A percentile compares a stretch with the other conserved stretches of the same genome.
Conservation (phyloP, 495 filamentous ascomycete species). For the Tuber indicum region DNA sequence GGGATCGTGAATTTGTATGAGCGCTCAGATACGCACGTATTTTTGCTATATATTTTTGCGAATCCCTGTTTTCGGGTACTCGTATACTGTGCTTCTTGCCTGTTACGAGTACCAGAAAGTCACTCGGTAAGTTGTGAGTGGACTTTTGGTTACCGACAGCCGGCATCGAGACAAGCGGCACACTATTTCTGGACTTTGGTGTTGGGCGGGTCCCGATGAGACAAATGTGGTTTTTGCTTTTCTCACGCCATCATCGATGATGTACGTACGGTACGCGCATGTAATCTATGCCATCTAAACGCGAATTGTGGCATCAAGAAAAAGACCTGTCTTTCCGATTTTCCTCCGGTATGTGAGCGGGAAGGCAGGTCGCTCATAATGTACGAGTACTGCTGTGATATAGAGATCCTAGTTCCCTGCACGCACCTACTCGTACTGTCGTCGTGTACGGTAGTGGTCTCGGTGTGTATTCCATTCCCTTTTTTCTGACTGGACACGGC, state of each 20-base stretch:
- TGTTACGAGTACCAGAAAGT: conserved; percentile 24
- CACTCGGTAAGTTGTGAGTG: conserved; percentile 25
- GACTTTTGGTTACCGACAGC: conserved; percentile 34
- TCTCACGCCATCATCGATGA: conserved; percentile 20
- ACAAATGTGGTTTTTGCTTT: conserved; percentile 2
- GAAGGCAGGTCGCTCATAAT: conserved; percentile 22
- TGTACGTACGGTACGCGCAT: conserved; percentile 14
- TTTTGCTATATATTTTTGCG: background rate
- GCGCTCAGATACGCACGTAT: background rate
- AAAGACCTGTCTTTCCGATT: conserved; percentile 17
- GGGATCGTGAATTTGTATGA: background rate
- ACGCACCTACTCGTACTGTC: conserved; percentile 14
- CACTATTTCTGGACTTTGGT: conserved; percentile 20
- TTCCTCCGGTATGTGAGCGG: conserved; percentile 12
- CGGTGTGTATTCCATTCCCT: conserved; percentile 28
- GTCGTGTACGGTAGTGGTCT: conserved; percentile 6
- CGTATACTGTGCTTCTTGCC: background rate
- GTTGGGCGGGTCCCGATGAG: conserved; percentile 21
- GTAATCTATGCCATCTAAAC: conserved; percentile 17
- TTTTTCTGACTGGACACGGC: conserved; percentile 28
- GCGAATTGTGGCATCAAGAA: conserved; percentile 13
- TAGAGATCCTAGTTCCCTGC: conserved; percentile 29
- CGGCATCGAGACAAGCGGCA: conserved; percentile 15
- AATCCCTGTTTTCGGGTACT: background rate
- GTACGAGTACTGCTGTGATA: conserved; percentile 21